Evolutionary conservation across 1,284 basidiomycete genomes (phyloP), one percentile per base, ranked within the genome.

Genomic region (Flammula alnicola): DNA sequence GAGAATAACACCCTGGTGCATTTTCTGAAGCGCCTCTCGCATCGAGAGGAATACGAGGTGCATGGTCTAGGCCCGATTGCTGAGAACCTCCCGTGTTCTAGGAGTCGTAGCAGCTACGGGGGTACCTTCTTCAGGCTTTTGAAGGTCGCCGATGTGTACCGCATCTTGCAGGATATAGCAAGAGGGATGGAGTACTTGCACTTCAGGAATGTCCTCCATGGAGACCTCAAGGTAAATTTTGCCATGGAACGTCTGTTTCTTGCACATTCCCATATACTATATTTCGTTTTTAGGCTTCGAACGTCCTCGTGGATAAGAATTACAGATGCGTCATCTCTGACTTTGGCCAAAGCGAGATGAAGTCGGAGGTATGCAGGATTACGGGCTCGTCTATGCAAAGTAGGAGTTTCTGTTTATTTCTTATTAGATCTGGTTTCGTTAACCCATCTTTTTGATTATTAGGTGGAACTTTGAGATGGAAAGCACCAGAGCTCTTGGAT

Each of bases 281-380:
- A 16, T 48, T 26, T 19, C 14, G 26, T 23, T 4, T 14, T 14
- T 10, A 25, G 23, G 87, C 80, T 5, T 75, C 84, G 1, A 92
- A 92, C 64, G 78, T 92, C 4, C 77, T 93, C 2, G 81, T 93
- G 9, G 79, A 86, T 59, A 83, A 89, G 54, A 64, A 75, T 3
- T 73, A 79, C 8, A 79, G 74, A 43, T 91, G 88, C 52, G 74
- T 91, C 36, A 82, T 92, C 38, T 82, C 86, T 22, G 88, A 91
- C 62, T 92, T 93, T 64, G 88, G 88, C 0, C 85, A 92, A 65
- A 86, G 80, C 58, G 84, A 88, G 64, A 81, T 92, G 74, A 88
- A 84, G 68, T 79, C 76, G n/a, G 88, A 91, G 63, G 83, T 77
- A 2, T 83, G 77, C 60, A 74, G 80, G 20, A 68, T 86, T 11